Evolutionary conservation across 2,329 filamentous ascomycete genomes (phyloP), one percentile per base, ranked within the genome.

Genomic region (Paraphaeosphaeria minitans): DNA sequence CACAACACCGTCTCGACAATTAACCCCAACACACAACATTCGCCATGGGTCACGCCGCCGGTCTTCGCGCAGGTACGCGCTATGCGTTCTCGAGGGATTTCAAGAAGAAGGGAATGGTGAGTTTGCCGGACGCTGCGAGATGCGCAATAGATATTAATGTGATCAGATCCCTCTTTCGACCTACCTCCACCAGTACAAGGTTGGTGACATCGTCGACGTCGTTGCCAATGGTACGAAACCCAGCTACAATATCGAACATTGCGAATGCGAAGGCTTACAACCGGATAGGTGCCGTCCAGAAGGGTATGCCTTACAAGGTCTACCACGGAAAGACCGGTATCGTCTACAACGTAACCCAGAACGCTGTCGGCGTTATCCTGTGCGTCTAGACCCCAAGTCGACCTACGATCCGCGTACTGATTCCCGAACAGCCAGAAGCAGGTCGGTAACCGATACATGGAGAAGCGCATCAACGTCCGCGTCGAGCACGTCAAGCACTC

Each of bases 401-500:
- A 14, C 35, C 35, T 22, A 33, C 27, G 33, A 37, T 42, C n/a
- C 9, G 19, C 16, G 14, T 21, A 47, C 64, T 66, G 60, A 66
- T 57, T 46, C 35, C 37, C 5, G 10, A 22, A 24, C 53, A 67
- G 65, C 54, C 94, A 97, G 91, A 97, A 97, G 89, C 92, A 96
- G 83, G 95, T 99, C 81, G 93, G 93, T 85, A 95, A 98, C 90
- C 91, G 94, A 79, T 99, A 97, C 89, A 87, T 99, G 81, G 95
- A 99, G 91, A 99, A 99, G 93, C 94, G 95, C 82, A 89, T 99
- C 86, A 98, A 97, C 89, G 87, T 99, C 84, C 92, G 95, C 80
- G 84, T 98, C 83, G 95, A 99, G 90, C 95, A 99, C 89, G 87
- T 99, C 83, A 84, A 84, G 78, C 91, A 91, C 80, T 98, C 94